A percentile compares a stretch with the other conserved stretches of the same genome.
Conservation (phyloP, 1,284 basidiomycete genomes). For the Pholiota adiposa region DNA sequence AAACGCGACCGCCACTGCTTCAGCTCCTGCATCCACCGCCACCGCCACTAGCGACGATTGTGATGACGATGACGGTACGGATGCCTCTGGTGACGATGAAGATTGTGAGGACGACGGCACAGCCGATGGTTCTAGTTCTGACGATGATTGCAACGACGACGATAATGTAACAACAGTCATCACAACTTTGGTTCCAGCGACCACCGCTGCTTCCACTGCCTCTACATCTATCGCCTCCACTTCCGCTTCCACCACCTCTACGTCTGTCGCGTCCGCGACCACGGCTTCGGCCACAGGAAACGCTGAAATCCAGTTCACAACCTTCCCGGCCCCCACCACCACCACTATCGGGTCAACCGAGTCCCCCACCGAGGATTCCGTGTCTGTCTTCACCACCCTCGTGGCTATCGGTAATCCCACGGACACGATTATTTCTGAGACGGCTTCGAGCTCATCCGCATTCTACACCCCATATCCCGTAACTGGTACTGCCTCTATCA, state of each 20-base stretch:
- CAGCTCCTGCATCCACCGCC: constrained; percentile 6
- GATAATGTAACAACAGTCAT: constrained; percentile 1
- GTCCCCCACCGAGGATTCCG: too few species aligned
- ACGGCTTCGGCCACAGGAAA: background rate
- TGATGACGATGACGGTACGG: constrained; percentile 20
- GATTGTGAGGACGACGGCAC: background rate
- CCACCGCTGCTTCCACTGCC: background rate
- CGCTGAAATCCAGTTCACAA: background rate
- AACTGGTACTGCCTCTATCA: background rate
- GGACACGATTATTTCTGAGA: background rate
- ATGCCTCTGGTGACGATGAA: constrained; percentile 8
- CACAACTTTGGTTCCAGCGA: background rate
- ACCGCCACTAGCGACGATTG: constrained; percentile 16
- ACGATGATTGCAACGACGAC: constrained; percentile 4
- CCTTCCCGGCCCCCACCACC: constrained; percentile 10
- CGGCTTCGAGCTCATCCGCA: background rate
- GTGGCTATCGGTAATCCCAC: too few species aligned
- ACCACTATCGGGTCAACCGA: background rate
- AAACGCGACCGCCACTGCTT: constrained; percentile 17
- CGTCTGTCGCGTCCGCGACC: background rate
- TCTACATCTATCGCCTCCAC: background rate
- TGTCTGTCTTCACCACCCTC: too few species aligned
- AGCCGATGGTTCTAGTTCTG: background rate
- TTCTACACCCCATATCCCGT: background rate
- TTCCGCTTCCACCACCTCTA: background rate